These are phyloP conservation scores for Rhodotorula sp. DNA, from an alignment of 1,284 basidiomycete genomes.

Conservation along the genomic window DNA sequence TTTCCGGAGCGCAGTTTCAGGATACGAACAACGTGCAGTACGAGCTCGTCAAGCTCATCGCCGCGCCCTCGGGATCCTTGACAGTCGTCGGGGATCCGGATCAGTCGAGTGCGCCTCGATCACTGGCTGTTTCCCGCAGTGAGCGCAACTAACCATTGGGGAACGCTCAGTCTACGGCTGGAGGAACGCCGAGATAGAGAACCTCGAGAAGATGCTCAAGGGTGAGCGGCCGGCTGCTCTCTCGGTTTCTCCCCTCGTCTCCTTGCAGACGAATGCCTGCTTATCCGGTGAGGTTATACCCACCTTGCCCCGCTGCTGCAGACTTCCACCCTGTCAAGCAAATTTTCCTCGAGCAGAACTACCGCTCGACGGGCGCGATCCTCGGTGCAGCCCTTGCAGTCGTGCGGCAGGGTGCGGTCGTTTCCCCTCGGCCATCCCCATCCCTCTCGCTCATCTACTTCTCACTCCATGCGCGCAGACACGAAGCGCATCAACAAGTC, in stretches of 20 bases:
- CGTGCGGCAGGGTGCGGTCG: constrained; percentile 70
- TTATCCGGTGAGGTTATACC: not conserved
- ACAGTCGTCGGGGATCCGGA: constrained; percentile 92
- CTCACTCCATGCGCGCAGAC: constrained; percentile 55
- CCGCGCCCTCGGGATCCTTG: constrained; percentile 60
- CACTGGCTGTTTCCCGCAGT: no score
- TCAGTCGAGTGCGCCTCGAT: constrained; percentile 67
- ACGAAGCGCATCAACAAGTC: constrained; percentile 72
- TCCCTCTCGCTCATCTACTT: not conserved
- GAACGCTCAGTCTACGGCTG: constrained; percentile 71
- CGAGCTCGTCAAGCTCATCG: constrained; percentile 76
- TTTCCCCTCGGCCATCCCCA: not conserved
- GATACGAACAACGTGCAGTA: constrained; percentile 89
- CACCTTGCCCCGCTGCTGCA: constrained; percentile 4
- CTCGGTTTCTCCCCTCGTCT: not conserved
- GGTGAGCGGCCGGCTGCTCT: constrained; percentile 54
- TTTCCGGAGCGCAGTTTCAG: constrained; percentile 58
- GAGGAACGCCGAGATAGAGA: constrained; percentile 79
- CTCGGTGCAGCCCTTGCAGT: constrained; percentile 74
- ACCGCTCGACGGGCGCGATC: constrained; percentile 79
- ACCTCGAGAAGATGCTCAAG: constrained; percentile 72
- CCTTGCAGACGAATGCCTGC: not conserved
- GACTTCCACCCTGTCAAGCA: constrained; percentile 64
- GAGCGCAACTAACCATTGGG: not conserved
- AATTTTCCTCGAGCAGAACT: constrained; percentile 82